Base-by-base conservation (phyloP, 1,284 basidiomycete species). In the Papiliotrema terrestris region DNA sequence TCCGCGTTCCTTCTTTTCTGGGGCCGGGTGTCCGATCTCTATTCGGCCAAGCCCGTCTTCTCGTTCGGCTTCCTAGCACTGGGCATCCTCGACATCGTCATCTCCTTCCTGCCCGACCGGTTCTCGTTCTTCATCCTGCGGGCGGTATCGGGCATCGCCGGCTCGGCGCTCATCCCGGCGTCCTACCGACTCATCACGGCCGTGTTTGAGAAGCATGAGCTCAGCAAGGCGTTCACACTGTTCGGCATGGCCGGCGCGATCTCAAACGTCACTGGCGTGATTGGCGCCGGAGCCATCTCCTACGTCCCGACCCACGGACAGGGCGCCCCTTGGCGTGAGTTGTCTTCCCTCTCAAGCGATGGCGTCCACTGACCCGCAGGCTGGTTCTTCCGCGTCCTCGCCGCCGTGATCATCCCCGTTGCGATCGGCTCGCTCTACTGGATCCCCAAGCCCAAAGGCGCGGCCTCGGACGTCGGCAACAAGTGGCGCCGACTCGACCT, bases 351-450 rank as follows among this genome's bases (percentile, higher is more conserved):
- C 11, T 9, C 11, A 17, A 37, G 36, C 36, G 36, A 37, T 37
- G 36, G 17, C 11, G 36, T 11, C 36, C 9, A 37, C 36, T 17
- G 36, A 37, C 9, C 17, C 11, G 17, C 36, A 37, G 39, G 58
- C 36, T 62, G 75, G 74, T 66, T 77, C 68, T 65, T 78, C 65
- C 29, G 66, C 46, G 13, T 76, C 61, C 25, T 78, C 60, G 51
- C 74, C 58, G 57, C 68, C 57, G 20, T 59, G n/a, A 50, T 58
- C 41, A 20, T 60, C 4, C 54, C 62, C 9, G 38, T 56, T 11
- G 43, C 58, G 6, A 5, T 65, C 6, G 51, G 57, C 39, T 64
- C 60, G 32, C 45, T 62, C 20, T 54, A 44, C 19, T 52, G 58
- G 43, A 57, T 67, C 43, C 66, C 65, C 11, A 58, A 58, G 26